Evolutionary conservation across 495 filamentous ascomycete genomes (phyloP).

Genomic region (Neurospora tetraspora): DNA sequence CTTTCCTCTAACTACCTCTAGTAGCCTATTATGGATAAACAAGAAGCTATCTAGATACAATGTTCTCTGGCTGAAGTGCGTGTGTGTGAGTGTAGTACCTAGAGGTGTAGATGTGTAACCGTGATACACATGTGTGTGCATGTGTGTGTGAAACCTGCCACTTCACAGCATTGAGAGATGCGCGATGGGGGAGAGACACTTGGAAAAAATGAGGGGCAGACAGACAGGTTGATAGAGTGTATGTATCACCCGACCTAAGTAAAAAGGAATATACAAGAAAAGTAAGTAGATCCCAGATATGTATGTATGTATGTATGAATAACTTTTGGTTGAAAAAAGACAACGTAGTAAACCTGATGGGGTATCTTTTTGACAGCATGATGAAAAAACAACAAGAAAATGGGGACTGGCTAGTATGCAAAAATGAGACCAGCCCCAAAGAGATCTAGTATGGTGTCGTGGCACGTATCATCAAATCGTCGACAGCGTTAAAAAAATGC

Average conservation of each 20-base stretch:
- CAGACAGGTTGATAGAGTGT: not conserved
- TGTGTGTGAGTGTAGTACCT: not conserved
- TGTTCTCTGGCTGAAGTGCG: not conserved
- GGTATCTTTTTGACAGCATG: constrained; percentile 14
- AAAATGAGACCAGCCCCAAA: not conserved
- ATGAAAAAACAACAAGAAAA: not conserved
- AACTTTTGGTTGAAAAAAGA: not conserved
- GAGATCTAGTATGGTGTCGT: not conserved
- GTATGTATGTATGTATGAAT: not conserved
- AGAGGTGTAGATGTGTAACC: not conserved
- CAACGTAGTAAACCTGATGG: constrained; percentile 4
- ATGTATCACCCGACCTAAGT: not conserved
- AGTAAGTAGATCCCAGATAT: not conserved
- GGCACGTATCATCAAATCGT: not conserved
- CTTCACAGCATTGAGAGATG: not conserved
- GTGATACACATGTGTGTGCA: not conserved
- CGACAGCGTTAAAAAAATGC: not conserved
- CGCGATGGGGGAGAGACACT: not conserved
- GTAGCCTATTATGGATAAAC: not conserved
- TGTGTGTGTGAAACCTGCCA: not conserved
- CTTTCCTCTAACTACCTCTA: not conserved
- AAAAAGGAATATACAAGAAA: not conserved
- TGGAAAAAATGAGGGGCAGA: not conserved
- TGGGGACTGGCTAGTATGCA: not conserved
- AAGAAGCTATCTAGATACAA: not conserved